Percentiles rank a stretch among this genome's conserved stretches.
Conservation (phyloP, 192 early-diverging fungal species). For the Neocallimastix lanati region DNA sequence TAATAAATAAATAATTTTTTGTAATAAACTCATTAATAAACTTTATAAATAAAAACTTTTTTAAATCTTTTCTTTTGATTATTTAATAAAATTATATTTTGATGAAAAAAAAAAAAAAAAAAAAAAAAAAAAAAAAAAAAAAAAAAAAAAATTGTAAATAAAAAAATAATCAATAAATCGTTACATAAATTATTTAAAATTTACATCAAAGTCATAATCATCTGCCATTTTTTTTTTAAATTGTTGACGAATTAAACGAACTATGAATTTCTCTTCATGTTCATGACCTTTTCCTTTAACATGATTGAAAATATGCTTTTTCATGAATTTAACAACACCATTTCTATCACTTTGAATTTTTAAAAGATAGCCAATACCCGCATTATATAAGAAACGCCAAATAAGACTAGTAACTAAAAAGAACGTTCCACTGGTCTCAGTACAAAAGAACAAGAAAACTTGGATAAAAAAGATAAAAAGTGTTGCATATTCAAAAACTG, state of each 20-base stretch:
- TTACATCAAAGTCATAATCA: conserved; percentile 62
- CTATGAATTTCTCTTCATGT: conserved; percentile 26
- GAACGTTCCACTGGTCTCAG: conserved; percentile 4
- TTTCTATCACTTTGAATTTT: conserved; percentile 59
- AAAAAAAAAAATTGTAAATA: no score
- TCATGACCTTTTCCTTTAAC: conserved; percentile 9
- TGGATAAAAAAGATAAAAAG: background rate
- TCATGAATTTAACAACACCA: conserved; percentile 50
- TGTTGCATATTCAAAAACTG: background rate
- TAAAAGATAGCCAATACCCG: conserved; percentile 65
- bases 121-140: no score
- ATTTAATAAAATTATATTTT: no score
- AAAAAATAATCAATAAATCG: background rate
- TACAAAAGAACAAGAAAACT: background rate
- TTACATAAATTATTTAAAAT: background rate
- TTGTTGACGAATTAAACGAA: conserved; percentile 30
- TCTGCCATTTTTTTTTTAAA: conserved; percentile 59
- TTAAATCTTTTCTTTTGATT: no score
- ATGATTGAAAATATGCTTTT: conserved; percentile 35
- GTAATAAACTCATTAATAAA: no score
- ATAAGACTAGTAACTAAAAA: conserved; percentile 62
- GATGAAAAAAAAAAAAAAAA: no score
- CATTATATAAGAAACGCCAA: conserved; percentile 77
- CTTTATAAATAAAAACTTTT: no score
- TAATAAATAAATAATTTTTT: no score